Base-by-base conservation (phyloP, 495 filamentous ascomycete species). In the Penicillium bialowiezense region DNA sequence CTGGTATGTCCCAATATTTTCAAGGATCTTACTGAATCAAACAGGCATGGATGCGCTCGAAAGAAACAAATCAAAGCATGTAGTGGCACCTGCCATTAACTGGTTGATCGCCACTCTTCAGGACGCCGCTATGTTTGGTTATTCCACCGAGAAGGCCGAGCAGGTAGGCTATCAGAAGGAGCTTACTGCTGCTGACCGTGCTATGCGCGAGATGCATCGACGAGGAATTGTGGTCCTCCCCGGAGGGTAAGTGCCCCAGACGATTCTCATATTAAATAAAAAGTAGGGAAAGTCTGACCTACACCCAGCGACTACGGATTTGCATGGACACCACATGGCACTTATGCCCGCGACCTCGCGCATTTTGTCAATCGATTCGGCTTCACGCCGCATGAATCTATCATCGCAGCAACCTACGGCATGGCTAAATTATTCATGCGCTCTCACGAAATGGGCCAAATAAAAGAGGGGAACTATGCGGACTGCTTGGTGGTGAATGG, bases 311-410 rank as follows among this genome's bases (percentile, higher is more conserved):
- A 80, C 50, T 80, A 79, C 34, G 75, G 76, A 17, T 80, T 80
- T 50, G 71, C 72, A 1, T 78, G 76, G 76, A 72, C 71, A 17
- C 75, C 73, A 2, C 73, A 78, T 29, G 76, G 76, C 2, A 78
- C 73, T 1, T 79, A 77, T 45, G 73, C 75, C 0, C 62, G 68
- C 2, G 75, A 79, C 45, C 64, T 79, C 15, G 68, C 64, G 17
- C 75, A 78, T 44, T 79, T 79, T 42, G 71, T 76, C 17, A 72
- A 77, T 32, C 60, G 74, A 0, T 62, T 80, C 20, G 71, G 64
- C n/a, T 77, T 75, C 57, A 78, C 74, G n/a, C 69, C 75, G 0
- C 68, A 67, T 46, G 77, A 79, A 45, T 55, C 69, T 4, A 64
- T 80, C 15, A 63, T 80, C 26, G 64, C 76, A 2, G 74, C 77